Base-by-base conservation (phyloP, 129 eudicot species). In the Cynara cardunculus region DNA sequence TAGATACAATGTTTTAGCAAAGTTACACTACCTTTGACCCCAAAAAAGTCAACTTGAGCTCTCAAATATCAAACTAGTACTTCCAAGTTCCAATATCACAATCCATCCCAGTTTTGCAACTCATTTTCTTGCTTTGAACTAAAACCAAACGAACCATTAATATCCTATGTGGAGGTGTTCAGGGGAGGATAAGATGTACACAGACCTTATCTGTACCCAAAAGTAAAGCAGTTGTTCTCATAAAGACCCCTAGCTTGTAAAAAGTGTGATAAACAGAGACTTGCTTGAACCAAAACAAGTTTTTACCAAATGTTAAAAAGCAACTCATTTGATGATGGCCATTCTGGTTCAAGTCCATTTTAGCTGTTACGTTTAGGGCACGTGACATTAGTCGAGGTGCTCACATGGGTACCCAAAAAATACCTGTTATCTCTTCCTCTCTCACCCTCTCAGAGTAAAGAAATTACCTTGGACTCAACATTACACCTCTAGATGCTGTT, bases 401-500 rank as follows among this genome's bases (percentile, higher is more conserved):
- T 1, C 44, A 6, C 44, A 32, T 32, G 35, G 6, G 3, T 32
- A 32, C 35, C 35, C 7, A 32, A 28, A 32, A 44, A 44, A 49
- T 2, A 39, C 46, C 9, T 13, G 13, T 39, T 11, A 39, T 39
- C 19, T 49, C 61, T 4, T 49, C 19, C 19, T 49, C 62, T 49
- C 62, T 49, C 62, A n/a, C 62, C 19, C 62, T 49, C 22, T 16
- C 22, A n/a, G 62, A 49, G 62, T 49, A 22, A 49, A 49, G 9
- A 30, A 79, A 18, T 61, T 90, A 94, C 98, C 98, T 91, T 46
- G 92, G 88, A 84, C 88, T 85, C 11, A 82, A 61, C 84, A 87
- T 73, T 61, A 88, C 89, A 79, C 97, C 86, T 83, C 89, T 87
- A 16, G 91, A 82, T 25, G 89, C 41, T 12, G 84, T 71, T 68